Conservation (phyloP, 2,329 filamentous ascomycete species). For the Alternaria ventricosa region DNA sequence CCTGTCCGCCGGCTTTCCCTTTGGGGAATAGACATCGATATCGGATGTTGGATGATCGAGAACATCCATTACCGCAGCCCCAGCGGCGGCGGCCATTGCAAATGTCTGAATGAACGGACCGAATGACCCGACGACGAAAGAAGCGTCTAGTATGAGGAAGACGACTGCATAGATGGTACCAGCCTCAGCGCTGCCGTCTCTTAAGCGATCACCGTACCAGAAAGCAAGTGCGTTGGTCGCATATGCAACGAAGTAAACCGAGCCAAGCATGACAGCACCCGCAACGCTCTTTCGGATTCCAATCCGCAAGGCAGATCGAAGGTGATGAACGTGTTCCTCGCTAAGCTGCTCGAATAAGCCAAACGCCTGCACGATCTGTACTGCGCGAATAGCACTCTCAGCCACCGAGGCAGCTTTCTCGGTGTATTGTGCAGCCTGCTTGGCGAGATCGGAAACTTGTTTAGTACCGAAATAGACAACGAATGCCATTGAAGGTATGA, state of each 20-base stretch:
- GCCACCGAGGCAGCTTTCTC: constrained; percentile 54
- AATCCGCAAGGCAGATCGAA: constrained; percentile 44
- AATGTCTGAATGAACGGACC: constrained; percentile 67
- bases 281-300: constrained; percentile 51
- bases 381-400: constrained; percentile 54
- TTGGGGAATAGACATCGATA: constrained; percentile 49
- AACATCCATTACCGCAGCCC: constrained; percentile 54
- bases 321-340: constrained; percentile 44
- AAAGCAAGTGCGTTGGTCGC: constrained; percentile 56
- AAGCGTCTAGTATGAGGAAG: constrained; percentile 68
- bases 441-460: constrained; percentile 49
- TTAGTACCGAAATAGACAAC: constrained; percentile 53
- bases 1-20: constrained; percentile 26
- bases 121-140: constrained; percentile 67
- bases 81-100: constrained; percentile 60
- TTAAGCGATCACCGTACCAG: constrained; percentile 50
- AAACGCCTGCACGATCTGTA: constrained; percentile 58
- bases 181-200: constrained; percentile 44
- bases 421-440: constrained; percentile 46
- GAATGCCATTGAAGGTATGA: constrained; percentile 58
- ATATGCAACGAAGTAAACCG: constrained; percentile 55
- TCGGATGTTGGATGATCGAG: constrained; percentile 50
- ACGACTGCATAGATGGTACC: constrained; percentile 68
- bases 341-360: constrained; percentile 51
- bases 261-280: constrained; percentile 51